A percentile compares a stretch with the other conserved stretches of the same genome.
These are phyloP conservation scores for Sutorius australiensis DNA, from an alignment of 768 basidiomycete species.

Conservation along the genomic window DNA sequence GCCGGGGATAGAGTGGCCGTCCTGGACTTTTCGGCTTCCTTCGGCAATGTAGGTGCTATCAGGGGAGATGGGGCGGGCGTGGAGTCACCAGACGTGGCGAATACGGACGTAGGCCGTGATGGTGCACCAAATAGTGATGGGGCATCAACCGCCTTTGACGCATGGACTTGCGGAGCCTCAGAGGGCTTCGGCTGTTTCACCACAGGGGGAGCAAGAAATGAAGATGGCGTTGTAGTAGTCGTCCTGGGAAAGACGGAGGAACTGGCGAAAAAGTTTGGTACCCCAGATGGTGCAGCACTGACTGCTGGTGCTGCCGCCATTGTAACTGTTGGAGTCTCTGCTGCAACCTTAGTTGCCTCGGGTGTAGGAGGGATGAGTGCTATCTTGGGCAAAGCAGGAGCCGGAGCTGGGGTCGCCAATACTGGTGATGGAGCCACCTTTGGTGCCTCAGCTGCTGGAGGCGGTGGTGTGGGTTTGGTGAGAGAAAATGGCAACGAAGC, in stretches of 20 bases:
- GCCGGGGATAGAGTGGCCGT: conserved; percentile 4
- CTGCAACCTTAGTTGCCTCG: conserved; percentile 15
- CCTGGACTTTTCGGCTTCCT: conserved; percentile 17
- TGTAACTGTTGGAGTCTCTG: conserved; percentile 6
- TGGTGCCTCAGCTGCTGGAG: conserved; percentile 12
- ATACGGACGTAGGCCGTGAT: conserved; percentile 5
- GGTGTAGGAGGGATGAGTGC: conserved; percentile 26
- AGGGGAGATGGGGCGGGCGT: conserved; percentile 4
- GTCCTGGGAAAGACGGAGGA: conserved; percentile 46
- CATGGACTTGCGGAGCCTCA: neutral
- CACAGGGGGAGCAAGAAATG: conserved; percentile 23
- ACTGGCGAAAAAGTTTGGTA: conserved; percentile 65
- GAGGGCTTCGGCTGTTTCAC: conserved; percentile 7
- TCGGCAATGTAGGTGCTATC: conserved; percentile 8
- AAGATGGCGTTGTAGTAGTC: conserved; percentile 7
- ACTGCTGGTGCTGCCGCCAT: conserved; percentile 7
- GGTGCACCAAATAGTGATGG: conserved; percentile 11
- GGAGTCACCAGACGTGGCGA: conserved; percentile 4
- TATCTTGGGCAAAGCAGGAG: conserved; percentile 20
- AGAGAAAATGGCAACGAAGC: conserved; percentile 62
- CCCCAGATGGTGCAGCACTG: conserved; percentile 15
- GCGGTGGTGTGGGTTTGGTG: conserved; percentile 31
- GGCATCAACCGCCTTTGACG: conserved; percentile 8
- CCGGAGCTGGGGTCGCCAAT: conserved; percentile 10
- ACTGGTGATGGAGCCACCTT: conserved; percentile 14